phyloP scores from a whole-genome alignment of 495 filamentous ascomycete genomes.

The Aspergillus sparsus region DNA sequence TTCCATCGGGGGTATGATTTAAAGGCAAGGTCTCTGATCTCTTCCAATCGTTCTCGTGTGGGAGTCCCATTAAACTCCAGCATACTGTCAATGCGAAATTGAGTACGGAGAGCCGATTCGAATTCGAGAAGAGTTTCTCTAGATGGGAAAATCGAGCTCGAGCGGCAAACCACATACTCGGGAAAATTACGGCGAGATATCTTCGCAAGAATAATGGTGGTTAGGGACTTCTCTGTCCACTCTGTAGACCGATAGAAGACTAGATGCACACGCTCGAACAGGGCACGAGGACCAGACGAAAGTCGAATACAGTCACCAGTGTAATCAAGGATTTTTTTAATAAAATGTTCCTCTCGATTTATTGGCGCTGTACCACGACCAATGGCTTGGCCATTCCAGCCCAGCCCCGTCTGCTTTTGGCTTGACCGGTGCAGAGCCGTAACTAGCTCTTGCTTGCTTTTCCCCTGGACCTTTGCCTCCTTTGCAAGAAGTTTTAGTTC shows the following conservation, averaged over 20 bases:
- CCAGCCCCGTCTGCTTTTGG: slow-evolving; percentile 69
- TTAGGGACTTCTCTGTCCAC: slow-evolving; percentile 96
- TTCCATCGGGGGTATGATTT: slow-evolving; percentile 80
- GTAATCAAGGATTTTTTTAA: slow-evolving; percentile 74
- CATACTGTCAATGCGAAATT: slow-evolving; percentile 79
- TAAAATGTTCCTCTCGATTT: slow-evolving; percentile 61
- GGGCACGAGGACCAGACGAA: slow-evolving; percentile 66
- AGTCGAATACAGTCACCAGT: slow-evolving; percentile 86
- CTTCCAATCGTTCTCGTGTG: slow-evolving; percentile 59
- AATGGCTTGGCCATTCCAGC: slow-evolving; percentile 58
- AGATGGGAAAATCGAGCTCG: slow-evolving; percentile 82
- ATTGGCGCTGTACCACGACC: slow-evolving; percentile 47
- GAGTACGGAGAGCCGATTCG: slow-evolving; percentile 79
- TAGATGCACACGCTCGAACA: slow-evolving; percentile 92
- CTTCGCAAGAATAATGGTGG: slow-evolving; percentile 89
- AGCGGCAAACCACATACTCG: slow-evolving; percentile 85
- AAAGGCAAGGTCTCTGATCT: slow-evolving; percentile 72
- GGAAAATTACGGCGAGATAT: slow-evolving; percentile 87
- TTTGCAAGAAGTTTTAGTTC: slow-evolving; percentile 85
- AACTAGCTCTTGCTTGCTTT: slow-evolving; percentile 82
- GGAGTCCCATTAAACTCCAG: slow-evolving; percentile 84
- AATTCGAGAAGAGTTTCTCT: slow-evolving; percentile 79
- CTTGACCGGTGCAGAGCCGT: slow-evolving; percentile 69
- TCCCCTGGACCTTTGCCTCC: slow-evolving; percentile 83
- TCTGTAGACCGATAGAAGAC: slow-evolving; percentile 96